These are phyloP conservation scores for Mitragyna speciosa DNA, from an alignment of 257 asterid species.

Conservation along the genomic window DNA sequence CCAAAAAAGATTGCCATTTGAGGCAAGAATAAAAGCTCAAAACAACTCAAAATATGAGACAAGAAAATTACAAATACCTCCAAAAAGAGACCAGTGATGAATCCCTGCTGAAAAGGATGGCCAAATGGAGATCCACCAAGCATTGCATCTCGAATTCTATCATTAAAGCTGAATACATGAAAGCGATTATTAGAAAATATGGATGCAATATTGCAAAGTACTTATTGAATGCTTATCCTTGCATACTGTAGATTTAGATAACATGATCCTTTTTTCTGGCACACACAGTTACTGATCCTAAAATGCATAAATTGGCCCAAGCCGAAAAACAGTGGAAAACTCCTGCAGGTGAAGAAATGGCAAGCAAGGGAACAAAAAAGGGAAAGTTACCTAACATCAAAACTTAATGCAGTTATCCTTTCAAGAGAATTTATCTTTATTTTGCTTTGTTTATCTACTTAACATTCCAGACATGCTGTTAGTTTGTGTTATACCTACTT, in stretches of 20 bases:
- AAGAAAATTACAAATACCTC: slow-evolving; percentile 59
- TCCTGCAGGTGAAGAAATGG: not conserved
- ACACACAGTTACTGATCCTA: not conserved
- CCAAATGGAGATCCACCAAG: slow-evolving; percentile 99
- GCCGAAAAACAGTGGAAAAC: not conserved
- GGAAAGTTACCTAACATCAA: not conserved
- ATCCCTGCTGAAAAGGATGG: slow-evolving; percentile 94
- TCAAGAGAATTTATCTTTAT: not conserved
- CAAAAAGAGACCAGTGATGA: slow-evolving; percentile 72
- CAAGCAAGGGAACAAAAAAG: not conserved
- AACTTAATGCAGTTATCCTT: not conserved
- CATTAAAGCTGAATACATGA: slow-evolving; percentile 68
- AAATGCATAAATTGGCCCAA: not conserved
- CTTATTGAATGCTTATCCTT: not conserved
- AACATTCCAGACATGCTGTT: not conserved
- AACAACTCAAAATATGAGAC: not conserved
- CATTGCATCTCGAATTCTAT: slow-evolving; percentile 89
- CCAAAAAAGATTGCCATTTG: not conserved
- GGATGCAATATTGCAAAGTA: not conserved
- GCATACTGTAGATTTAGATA: not conserved
- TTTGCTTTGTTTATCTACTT: not conserved
- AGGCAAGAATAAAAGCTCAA: not conserved
- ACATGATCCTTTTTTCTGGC: not conserved
- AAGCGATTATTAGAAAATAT: slow-evolving; percentile 5
- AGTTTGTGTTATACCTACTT: not conserved